Evolutionary conservation across 2,329 filamentous ascomycete species (phyloP).

Genomic region (Sporothrix sp.): DNA sequence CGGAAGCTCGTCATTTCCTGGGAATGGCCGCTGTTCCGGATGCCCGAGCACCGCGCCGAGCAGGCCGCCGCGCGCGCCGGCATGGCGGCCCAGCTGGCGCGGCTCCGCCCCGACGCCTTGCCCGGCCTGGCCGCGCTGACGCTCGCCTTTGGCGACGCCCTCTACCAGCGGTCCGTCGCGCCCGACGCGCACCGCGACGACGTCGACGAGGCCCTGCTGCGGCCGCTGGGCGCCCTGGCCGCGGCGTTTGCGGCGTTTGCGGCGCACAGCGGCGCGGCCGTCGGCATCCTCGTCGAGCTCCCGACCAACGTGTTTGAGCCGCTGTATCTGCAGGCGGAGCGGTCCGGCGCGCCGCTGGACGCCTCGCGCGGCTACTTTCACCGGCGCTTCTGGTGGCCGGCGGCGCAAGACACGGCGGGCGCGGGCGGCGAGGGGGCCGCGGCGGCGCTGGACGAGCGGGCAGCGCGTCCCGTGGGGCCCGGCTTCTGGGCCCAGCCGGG

Average conservation of each 20-base stretch:
- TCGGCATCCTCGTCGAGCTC: neutral
- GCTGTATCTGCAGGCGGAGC: neutral
- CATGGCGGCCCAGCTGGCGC: neutral
- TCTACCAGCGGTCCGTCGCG: neutral
- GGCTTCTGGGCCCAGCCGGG: neutral
- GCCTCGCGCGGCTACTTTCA: neutral
- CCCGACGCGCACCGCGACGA: neutral
- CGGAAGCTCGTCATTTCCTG: neutral
- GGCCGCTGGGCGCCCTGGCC: neutral
- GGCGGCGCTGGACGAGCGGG: too few species aligned
- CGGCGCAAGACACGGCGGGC: too few species aligned
- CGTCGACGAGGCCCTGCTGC: neutral
- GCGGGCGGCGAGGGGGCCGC: too few species aligned
- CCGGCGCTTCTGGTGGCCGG: neutral
- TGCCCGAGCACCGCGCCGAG: neutral
- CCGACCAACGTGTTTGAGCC: neutral
- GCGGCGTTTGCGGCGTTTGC: too few species aligned
- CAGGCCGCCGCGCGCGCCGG: neutral
- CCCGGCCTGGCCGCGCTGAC: neutral
- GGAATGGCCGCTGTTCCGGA: neutral
- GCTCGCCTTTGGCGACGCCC: neutral
- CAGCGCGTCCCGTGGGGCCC: neutral
- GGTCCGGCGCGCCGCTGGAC: neutral
- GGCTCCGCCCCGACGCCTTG: neutral
- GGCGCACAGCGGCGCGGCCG: too few species aligned